These are phyloP conservation scores for Tolypocladium inflatum DNA, from an alignment of 2,329 filamentous ascomycete genomes.

Conservation along the genomic window DNA sequence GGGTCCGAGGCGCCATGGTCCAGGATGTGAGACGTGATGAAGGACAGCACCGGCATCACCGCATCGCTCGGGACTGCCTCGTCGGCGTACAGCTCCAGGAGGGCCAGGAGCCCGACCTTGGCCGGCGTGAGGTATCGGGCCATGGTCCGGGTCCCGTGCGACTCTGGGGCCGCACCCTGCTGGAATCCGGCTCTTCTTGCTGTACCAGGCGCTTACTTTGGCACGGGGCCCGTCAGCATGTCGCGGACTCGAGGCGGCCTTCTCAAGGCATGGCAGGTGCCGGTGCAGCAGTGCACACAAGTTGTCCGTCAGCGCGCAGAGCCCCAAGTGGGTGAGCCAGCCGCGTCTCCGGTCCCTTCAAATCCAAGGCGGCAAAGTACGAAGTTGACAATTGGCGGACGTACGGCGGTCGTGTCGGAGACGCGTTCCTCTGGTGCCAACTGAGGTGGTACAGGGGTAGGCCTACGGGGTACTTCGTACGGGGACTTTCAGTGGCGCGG, in stretches of 20 bases:
- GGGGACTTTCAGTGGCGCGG: background rate
- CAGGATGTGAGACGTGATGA: conserved; percentile 64
- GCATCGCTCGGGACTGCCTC: conserved; percentile 58
- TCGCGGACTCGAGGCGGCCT: background rate
- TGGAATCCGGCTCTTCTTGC: background rate
- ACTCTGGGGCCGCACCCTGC: background rate
- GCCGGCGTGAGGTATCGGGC: conserved; percentile 80
- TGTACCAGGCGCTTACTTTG: background rate
- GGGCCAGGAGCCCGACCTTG: conserved; percentile 71
- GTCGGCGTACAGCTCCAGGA: conserved; percentile 74
- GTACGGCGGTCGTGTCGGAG: background rate
- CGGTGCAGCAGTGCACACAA: background rate
- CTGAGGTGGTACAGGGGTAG: background rate
- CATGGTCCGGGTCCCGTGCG: conserved; percentile 36
- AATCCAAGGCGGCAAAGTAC: background rate
- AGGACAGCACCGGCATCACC: conserved; percentile 68
- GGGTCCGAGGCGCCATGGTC: conserved; percentile 27
- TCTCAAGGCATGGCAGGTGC: background rate
- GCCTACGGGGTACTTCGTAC: no score
- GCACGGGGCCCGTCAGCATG: background rate
- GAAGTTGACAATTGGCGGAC: no score
- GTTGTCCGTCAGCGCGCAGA: background rate
- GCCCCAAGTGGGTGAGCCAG: background rate
- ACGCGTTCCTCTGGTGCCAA: background rate
- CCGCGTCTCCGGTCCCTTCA: background rate